Evolutionary conservation across 192 early-diverging fungal species (phyloP).

Genomic region (Backusella mclennaniae): DNA sequence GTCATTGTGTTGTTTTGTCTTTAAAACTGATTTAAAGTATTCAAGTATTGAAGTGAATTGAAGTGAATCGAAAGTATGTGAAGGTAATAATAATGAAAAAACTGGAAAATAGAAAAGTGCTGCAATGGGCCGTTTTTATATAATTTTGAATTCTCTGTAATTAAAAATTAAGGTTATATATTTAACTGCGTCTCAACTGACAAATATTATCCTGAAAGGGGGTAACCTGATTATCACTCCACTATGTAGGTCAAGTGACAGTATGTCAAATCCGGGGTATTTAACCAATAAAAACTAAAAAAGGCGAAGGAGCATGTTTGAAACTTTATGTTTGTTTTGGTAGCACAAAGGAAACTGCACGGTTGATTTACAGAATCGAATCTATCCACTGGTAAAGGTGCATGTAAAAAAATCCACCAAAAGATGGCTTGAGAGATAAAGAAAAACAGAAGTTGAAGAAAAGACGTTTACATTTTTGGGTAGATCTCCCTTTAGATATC

Average conservation of each 20-base stretch:
- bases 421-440: neutral
- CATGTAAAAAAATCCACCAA: neutral
- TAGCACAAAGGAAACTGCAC: neutral
- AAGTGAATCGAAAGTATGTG: neutral
- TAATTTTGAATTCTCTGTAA: neutral
- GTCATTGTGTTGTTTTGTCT: neutral
- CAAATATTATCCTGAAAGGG: neutral
- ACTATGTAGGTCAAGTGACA: neutral
- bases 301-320: neutral
- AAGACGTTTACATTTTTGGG: neutral
- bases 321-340: neutral
- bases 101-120: neutral
- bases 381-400: neutral
- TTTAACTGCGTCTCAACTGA: neutral
- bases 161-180: neutral
- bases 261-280: constrained; percentile 3
- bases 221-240: neutral
- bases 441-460: neutral
- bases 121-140: neutral
- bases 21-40: constrained; percentile 2
- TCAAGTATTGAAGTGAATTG: neutral
- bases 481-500: neutral
- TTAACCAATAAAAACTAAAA: neutral
- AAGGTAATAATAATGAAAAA: neutral
- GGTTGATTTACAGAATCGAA: neutral